Evolutionary conservation across 2,329 filamentous ascomycete genomes (phyloP).

Genomic region (Knoxdaviesia capensis): DNA sequence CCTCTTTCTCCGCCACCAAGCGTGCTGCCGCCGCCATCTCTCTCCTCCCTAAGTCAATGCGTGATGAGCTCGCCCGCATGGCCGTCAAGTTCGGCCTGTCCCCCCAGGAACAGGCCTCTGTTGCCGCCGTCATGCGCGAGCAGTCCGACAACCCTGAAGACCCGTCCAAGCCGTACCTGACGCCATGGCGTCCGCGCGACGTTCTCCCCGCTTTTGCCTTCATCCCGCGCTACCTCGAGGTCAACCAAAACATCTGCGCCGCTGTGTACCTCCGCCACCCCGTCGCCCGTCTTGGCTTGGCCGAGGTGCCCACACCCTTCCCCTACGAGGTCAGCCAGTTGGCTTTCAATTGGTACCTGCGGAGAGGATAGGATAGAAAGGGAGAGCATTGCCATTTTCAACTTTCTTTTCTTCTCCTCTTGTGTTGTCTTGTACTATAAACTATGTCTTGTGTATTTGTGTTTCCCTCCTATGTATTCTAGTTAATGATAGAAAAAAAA

Average conservation of each 20-base stretch:
- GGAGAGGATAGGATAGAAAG: slow-evolving; percentile 38
- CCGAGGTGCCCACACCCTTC: slow-evolving; percentile 77
- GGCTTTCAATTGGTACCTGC: slow-evolving; percentile 87
- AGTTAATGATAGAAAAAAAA: no score
- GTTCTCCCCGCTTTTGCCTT: slow-evolving; percentile 90
- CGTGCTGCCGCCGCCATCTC: slow-evolving; percentile 1
- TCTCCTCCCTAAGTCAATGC: slow-evolving; percentile 2
- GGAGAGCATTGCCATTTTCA: no score
- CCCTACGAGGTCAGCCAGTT: slow-evolving; percentile 48
- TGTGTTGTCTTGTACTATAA: no score
- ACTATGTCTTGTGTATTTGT: no score
- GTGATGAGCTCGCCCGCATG: no score
- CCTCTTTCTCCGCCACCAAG: neutral
- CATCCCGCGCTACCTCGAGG: slow-evolving; percentile 86
- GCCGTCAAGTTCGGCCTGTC: slow-evolving; percentile 11
- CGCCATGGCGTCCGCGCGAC: slow-evolving; percentile 71
- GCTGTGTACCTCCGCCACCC: slow-evolving; percentile 91
- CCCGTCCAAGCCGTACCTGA: slow-evolving; percentile 61
- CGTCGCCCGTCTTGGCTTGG: slow-evolving; percentile 60
- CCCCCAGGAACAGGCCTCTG: slow-evolving; percentile 28
- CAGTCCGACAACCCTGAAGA: slow-evolving; percentile 62
- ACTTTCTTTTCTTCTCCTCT: no score
- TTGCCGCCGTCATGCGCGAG: slow-evolving; percentile 36
- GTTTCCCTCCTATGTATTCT: no score
- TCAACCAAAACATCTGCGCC: slow-evolving; percentile 91